These are phyloP conservation scores for Candida glaebosa DNA, from an alignment of 805 yeast genomes.

Conservation along the genomic window DNA sequence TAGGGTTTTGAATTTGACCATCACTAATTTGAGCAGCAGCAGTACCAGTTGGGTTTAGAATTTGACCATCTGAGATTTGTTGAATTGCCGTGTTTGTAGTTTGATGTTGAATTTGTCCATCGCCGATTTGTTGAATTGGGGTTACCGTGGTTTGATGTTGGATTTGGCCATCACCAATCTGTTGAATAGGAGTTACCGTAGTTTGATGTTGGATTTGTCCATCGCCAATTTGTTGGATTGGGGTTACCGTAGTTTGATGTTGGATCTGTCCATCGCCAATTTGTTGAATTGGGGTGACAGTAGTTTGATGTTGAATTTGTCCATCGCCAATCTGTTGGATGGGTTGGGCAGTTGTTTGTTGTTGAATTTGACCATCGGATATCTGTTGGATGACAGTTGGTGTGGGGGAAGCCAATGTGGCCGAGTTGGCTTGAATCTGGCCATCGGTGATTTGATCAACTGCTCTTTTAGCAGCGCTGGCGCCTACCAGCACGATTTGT, in stretches of 20 bases:
- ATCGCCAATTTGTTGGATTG: slow-evolving; percentile 36
- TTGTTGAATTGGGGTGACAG: slow-evolving; percentile 21
- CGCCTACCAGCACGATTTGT: slow-evolving; percentile 52
- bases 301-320: slow-evolving; percentile 46
- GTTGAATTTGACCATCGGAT: slow-evolving; percentile 34
- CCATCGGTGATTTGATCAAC: slow-evolving; percentile 50
- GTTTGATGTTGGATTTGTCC: slow-evolving; percentile 38
- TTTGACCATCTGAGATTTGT: slow-evolving; percentile 32
- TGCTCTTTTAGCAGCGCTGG: slow-evolving; percentile 25
- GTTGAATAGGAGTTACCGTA: slow-evolving; percentile 16
- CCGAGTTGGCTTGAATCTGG: slow-evolving; percentile 25
- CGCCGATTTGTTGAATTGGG: slow-evolving; percentile 39
- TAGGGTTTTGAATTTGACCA: slow-evolving; percentile 28
- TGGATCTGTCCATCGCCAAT: slow-evolving; percentile 40
- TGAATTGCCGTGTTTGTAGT: slow-evolving; percentile 22
- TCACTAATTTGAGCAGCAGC: slow-evolving; percentile 32
- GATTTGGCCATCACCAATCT: slow-evolving; percentile 46
- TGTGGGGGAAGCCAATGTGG: slow-evolving; percentile 15
- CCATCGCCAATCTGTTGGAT: slow-evolving; percentile 33
- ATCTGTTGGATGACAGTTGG: slow-evolving; percentile 27
- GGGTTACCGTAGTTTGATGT: slow-evolving; percentile 27
- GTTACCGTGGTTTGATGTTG: slow-evolving; percentile 28
- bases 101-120: slow-evolving; percentile 44
- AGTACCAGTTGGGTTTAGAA: slow-evolving; percentile 24
- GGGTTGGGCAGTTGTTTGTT: slow-evolving; percentile 37